Evolutionary conservation across 2,329 filamentous ascomycete species (phyloP), one percentile per base, ranked within the genome.

Genomic region (Penicillium vulpinum): DNA sequence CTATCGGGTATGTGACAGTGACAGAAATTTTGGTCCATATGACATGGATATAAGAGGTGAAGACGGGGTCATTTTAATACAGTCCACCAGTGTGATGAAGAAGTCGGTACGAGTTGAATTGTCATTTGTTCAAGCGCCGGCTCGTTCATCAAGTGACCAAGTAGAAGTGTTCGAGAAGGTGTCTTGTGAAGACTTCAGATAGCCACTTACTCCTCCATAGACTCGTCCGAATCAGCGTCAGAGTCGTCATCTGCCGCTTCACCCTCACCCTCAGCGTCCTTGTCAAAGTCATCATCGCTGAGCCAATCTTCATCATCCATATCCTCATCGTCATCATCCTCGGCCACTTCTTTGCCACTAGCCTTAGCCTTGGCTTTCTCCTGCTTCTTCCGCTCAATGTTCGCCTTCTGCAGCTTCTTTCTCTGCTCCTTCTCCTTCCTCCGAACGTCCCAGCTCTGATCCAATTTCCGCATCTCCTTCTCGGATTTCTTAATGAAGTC

Each of bases 401-500:
- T 97, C 63, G 90, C 92, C 73, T 85, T 92, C 72, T 99, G 94
- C 67, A 91, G 83, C 71, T 88, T 88, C 77, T 86, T 88, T 62
- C 94, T 82, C 41, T 97, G 97, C 64, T 90, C 92, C 74, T 86
- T 92, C 73, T 97, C 94, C 68, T 91, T 83, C 70, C 87, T 87
- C 76, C 85, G 88, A 63, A 92, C 82, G 64, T 92, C 88, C 90
- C 94, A 97, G 64, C 85, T 84, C 78, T 88, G 85, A 65, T 97
- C 92, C 66, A 97, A 77, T 62, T 89, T 85, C 70, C 87, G 84
- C 55, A 91, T 78, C 73, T 99, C 92, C 18, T 85, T 83, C 65
- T 86, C 86, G 7, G 85, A 86, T 82, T 99, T 99, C 71, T 88
- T 85, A 51, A 97, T 87, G 71, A 91, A 95, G 72, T 97, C 92